Evolutionary conservation across 257 asterid genomes (phyloP).

Genomic region (Nicotiana obtusifolia): DNA sequence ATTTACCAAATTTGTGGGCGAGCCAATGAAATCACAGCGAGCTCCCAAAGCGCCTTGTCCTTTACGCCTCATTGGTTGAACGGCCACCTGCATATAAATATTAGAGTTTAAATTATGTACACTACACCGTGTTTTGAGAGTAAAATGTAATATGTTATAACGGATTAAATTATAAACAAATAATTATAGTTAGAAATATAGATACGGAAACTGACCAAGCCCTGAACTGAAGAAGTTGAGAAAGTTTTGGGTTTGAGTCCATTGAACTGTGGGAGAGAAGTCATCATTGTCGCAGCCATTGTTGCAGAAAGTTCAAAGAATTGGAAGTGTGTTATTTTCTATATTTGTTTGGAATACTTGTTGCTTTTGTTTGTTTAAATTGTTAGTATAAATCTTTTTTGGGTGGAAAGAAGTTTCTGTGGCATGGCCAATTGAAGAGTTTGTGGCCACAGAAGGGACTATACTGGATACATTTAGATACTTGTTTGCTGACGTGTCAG

Average conservation of each 20-base stretch:
- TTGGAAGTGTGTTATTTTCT: neutral
- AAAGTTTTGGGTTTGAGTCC: conserved; percentile 55
- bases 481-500: conserved; percentile 50
- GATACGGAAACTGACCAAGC: conserved; percentile 40
- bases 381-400: conserved; percentile 24
- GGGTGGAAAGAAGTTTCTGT: neutral
- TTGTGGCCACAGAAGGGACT: conserved; percentile 47
- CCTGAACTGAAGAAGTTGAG: conserved; percentile 45
- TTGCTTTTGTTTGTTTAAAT: neutral
- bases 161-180: neutral
- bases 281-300: conserved; percentile 65
- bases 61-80: conserved; percentile 43
- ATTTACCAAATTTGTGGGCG: conserved; percentile 76
- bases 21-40: conserved; percentile 93
- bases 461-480: conserved; percentile 51
- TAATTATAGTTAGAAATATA: neutral
- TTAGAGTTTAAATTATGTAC: neutral
- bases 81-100: conserved; percentile 29
- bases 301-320: neutral
- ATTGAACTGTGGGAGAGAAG: conserved; percentile 74
- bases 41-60: conserved; percentile 72
- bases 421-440: conserved; percentile 34
- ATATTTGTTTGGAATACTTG: neutral
- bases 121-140: too few species aligned
- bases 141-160: neutral